Evolutionary conservation across 345 rosid species (phyloP).

Genomic region (Psidium friedrichsthalianum): DNA sequence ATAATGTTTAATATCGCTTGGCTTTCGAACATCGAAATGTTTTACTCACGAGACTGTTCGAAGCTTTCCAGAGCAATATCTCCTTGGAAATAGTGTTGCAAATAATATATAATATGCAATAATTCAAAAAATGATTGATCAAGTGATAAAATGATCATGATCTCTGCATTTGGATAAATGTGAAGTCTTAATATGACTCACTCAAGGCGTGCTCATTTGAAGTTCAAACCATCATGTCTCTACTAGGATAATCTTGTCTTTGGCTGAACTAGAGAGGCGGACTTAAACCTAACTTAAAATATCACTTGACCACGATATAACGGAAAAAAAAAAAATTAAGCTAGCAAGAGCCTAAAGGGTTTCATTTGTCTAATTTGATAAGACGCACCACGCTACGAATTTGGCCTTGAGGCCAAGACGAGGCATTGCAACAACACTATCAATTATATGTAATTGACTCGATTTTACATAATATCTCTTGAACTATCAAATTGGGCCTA

Average conservation of each 20-base stretch:
- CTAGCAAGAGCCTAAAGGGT: background rate
- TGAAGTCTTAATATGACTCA: background rate
- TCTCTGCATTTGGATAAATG: background rate
- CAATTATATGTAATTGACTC: background rate
- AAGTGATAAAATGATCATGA: background rate
- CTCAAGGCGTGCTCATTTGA: background rate
- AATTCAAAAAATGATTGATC: background rate
- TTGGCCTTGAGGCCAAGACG: background rate
- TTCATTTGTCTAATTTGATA: background rate
- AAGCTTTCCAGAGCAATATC: no score
- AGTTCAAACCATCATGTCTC: background rate
- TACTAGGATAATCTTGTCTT: background rate
- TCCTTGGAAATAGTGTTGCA: no score
- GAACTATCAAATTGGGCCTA: background rate
- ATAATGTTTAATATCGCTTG: background rate
- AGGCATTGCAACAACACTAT: background rate
- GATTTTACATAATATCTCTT: background rate
- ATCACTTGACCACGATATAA: background rate
- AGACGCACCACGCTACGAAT: background rate
- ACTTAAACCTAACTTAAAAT: background rate
- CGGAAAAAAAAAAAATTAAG: background rate
- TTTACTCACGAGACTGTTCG: no score
- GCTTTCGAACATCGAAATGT: no score
- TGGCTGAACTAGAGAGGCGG: background rate
- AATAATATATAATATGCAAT: no score